Base-by-base conservation (phyloP, 305 asterid genomes). In the Fraxinus albicans region DNA sequence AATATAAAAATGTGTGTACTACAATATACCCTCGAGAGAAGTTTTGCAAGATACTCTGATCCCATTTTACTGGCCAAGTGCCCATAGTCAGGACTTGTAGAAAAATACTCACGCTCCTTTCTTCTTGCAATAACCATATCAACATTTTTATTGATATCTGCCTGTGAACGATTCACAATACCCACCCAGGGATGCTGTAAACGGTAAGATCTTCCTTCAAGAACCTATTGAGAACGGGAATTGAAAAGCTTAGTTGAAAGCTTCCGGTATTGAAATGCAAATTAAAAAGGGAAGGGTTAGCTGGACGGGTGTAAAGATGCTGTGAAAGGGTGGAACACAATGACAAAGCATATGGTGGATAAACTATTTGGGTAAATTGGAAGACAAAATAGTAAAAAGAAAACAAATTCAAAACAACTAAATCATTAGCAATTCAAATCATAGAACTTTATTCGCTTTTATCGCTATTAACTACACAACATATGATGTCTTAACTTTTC, bases 171-270 rank as follows among this genome's bases (percentile, higher is more conserved):
- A 83, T 95, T 95, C 77, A 95, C 99, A 70, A 95, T 83, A 84
- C 99, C 99, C 85, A 95, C 98, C 99, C 99, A 95, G 70, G 99
- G 98, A 6, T 86, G 93, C 81, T 92, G 99, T 83, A 95, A 88
- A 69, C 94, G 94, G 79, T 94, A 94, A 29, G 99, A 87, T 89
- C 96, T 93, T 82, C 98, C 98, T 87, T 95, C 99, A 55, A 94
- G 92, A 83, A 95, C 98, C 99, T 95, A 86, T 78, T 23, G 53
- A 36, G 79, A 86, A 36, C 80, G 47, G 42, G 58, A 86, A 47
- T 21, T 36, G 34, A 58, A 34, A 6, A 21, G 65, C 55, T 70
- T 42, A 74, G 47, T 78, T 17, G 17, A 83, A 86, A 80, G 55
- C 31, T 67, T 65, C 40, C 17, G 25, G 60, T 23, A 69, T 78